phyloP scores from a whole-genome alignment of 1,284 basidiomycete species.

The Porphyrellus sp. region DNA sequence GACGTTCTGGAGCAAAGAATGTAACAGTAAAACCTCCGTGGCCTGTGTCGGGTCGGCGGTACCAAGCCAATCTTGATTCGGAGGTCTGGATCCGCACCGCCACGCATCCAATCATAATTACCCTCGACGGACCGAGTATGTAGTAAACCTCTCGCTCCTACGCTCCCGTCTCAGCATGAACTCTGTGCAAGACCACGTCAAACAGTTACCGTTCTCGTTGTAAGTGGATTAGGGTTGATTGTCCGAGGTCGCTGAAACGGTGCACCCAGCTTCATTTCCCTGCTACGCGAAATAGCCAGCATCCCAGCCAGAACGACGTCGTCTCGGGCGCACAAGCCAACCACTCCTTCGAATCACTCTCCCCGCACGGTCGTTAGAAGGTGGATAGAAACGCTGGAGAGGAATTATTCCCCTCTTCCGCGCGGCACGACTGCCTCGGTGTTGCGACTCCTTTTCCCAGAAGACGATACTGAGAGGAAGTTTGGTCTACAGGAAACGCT shows the following conservation, averaged over 20 bases:
- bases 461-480: slow-evolving; percentile 66
- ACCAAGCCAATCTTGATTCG: too few species aligned
- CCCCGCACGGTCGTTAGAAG: slow-evolving; percentile 41
- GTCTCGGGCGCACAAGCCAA: slow-evolving; percentile 20
- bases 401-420: slow-evolving; percentile 46
- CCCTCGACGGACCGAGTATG: too few species aligned
- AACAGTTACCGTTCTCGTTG: slow-evolving; percentile 43
- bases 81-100: too few species aligned
- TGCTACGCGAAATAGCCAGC: slow-evolving; percentile 44
- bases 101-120: too few species aligned
- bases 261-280: slow-evolving; percentile 42
- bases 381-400: slow-evolving; percentile 48
- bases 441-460: slow-evolving; percentile 78
- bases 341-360: slow-evolving; percentile 29
- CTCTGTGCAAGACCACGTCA: slow-evolving; percentile 7
- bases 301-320: slow-evolving; percentile 28
- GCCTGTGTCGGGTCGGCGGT: neutral
- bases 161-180: too few species aligned
- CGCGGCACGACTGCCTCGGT: slow-evolving; percentile 49
- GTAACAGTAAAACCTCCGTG: neutral
- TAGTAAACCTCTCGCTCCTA: too few species aligned
- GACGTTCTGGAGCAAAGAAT: neutral
- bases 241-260: slow-evolving; percentile 14
- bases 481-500: slow-evolving; percentile 72
- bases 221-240: slow-evolving; percentile 26